These are phyloP conservation scores for Nicotiana undulata DNA, from an alignment of 257 asterid species.

Conservation along the genomic window DNA sequence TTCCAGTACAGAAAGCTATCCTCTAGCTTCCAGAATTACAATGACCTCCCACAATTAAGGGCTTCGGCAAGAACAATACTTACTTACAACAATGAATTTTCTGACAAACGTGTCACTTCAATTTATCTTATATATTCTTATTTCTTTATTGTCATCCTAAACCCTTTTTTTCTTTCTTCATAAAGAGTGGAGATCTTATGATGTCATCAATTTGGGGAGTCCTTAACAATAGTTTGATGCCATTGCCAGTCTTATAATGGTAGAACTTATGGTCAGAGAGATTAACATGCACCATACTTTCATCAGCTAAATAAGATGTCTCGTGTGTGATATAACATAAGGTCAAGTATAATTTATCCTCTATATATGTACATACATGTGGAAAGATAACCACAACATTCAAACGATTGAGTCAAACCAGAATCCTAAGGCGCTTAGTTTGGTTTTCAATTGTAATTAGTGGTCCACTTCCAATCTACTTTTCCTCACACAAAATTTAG, in stretches of 20 bases:
- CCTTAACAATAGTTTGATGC: neutral
- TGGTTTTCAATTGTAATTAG: neutral
- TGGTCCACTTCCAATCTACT: neutral
- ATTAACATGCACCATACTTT: neutral
- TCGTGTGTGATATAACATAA: neutral
- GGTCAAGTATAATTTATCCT: neutral
- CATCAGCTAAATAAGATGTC: neutral
- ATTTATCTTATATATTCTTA: neutral
- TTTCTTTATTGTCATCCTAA: neutral
- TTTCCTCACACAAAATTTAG: neutral
- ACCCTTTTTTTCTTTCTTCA: neutral
- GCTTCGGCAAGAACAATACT: neutral
- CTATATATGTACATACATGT: neutral
- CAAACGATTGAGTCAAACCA: neutral
- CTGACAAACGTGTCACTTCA: neutral
- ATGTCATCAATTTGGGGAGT: neutral
- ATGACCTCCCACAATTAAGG: neutral
- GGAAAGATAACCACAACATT: neutral
- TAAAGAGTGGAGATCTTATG: neutral
- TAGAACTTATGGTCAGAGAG: neutral
- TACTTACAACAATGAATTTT: neutral
- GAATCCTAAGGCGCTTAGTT: neutral
- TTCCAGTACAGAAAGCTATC: neutral
- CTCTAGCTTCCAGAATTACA: neutral
- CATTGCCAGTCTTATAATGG: neutral